A percentile compares a stretch with the other conserved stretches of the same genome.
Conservation (phyloP, 768 basidiomycete species). For the Lepiota brunneoincarnata region DNA sequence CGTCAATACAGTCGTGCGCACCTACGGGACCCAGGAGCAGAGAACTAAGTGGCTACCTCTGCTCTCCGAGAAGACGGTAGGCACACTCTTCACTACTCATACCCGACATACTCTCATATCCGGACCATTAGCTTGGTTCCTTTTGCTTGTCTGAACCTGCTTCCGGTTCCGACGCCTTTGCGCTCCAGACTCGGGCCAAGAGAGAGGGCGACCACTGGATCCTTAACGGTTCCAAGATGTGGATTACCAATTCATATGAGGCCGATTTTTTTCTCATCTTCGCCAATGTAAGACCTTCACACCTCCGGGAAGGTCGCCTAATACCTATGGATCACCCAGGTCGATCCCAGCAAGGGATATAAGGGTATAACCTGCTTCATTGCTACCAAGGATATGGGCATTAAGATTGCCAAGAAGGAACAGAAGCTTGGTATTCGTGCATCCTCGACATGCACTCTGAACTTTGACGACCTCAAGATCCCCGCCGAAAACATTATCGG, state of each 20-base stretch:
- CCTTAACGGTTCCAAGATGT: conserved; percentile 98
- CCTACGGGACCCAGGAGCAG: conserved; percentile 81
- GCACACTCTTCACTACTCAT: conserved; percentile 1
- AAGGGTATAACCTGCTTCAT: conserved; percentile 99
- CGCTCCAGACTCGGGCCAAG: conserved; percentile 88
- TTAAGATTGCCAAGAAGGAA: conserved; percentile 98
- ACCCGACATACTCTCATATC: background rate
- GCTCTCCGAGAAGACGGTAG: conserved; percentile 74
- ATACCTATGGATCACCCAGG: conserved; percentile 29
- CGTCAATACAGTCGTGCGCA: conserved; percentile 90
- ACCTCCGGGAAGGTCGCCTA: background rate
- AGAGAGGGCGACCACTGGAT: conserved; percentile 85
- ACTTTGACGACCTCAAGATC: conserved; percentile 88
- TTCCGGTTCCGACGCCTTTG: conserved; percentile 97
- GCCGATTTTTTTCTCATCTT: conserved; percentile 93
- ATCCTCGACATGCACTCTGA: conserved; percentile 91
- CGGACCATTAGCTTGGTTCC: conserved; percentile 70
- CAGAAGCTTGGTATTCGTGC: conserved; percentile 97
- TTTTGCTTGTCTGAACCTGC: conserved; percentile 93
- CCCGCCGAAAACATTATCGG: conserved; percentile 90
- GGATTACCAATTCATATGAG: conserved; percentile 95
- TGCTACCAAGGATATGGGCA: conserved; percentile 94
- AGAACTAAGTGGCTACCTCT: conserved; percentile 86
- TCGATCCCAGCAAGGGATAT: conserved; percentile 91
- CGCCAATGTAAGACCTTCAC: conserved; percentile 65